Percentiles rank a stretch among this genome's conserved stretches.
Conservation (phyloP, 345 rosid genomes). For the Xanthoceras sorbifolium region DNA sequence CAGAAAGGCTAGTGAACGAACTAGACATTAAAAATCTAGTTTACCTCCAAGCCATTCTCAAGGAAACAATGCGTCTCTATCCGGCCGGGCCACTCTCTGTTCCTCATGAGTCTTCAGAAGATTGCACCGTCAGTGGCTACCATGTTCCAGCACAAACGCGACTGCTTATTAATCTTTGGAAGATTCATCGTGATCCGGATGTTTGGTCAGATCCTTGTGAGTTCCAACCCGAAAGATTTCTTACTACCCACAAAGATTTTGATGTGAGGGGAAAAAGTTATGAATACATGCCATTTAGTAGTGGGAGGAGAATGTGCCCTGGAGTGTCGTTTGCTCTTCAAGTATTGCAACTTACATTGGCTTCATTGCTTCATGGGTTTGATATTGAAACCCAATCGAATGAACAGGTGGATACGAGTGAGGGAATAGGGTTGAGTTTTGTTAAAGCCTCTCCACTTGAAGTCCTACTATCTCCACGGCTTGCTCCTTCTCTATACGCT, state of each 20-base stretch:
- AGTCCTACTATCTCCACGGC: conserved; percentile 32
- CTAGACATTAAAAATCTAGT: no score
- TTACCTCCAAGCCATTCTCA: conserved; percentile 36
- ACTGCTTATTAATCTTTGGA: conserved; percentile 20
- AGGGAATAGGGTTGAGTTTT: background rate
- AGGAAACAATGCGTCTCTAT: conserved; percentile 40
- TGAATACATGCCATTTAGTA: no score
- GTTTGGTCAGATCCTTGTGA: no score
- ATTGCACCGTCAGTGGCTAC: conserved; percentile 23
- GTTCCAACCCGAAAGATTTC: no score
- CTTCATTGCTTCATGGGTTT: conserved; percentile 31
- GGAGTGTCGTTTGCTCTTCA: no score
- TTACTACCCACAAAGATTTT: no score
- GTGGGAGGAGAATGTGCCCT: no score
- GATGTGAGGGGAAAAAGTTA: no score
- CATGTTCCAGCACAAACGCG: conserved; percentile 28
- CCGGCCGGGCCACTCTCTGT: conserved; percentile 28
- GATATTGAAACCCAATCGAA: conserved; percentile 17
- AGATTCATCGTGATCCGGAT: conserved; percentile 36
- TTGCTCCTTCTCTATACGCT: background rate
- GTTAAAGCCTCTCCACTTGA: conserved; percentile 34
- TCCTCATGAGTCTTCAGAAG: conserved; percentile 28
- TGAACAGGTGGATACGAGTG: conserved; percentile 29
- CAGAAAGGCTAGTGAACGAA: no score
- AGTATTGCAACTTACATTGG: conserved; percentile 22